Base-by-base conservation (phyloP, 306 rosid species). In the Gynostemma pentaphyllum region DNA sequence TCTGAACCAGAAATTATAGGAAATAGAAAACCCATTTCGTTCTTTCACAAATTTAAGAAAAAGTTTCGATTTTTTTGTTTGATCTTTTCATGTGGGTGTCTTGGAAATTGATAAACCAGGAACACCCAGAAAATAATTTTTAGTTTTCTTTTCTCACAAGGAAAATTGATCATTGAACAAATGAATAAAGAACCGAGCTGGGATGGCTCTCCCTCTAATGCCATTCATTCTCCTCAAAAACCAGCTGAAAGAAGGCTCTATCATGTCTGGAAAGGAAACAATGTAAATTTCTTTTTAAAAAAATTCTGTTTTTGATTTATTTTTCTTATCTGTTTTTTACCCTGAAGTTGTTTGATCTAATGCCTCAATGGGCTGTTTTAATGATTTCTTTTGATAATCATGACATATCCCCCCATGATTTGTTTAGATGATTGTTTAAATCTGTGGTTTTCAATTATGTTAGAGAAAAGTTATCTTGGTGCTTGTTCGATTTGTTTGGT, bases 231-330 rank as follows among this genome's bases (percentile, higher is more conserved):
- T 39, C 53, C 72, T 16, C 56, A 56, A 12, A 41, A 53, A 68
- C 72, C 63, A 9, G 21, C 61, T 32, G 41, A 39, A 13, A 34
- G 22, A 64, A 68, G 72, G 64, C 72, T 68, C 53, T 68, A 68
- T 15, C 72, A 53, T 39, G 72, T 53, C 45, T 68, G 72, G 72
- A 68, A 68, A 48, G 72, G 72, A 52, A 68, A 68, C 53, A 68
- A 68, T 26, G 72, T 68, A 53, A 24, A 29, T 50, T 53, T 44
- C 62, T 27, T 28, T 41, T n/a, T n/a, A n/a, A n/a, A n/a, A n/a
- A n/a, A n/a, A n/a, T n/a, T n/a, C n/a, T n/a, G n/a, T n/a, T n/a
- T n/a, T 6, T 39, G 12, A 39, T 53, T n/a, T 53, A 0, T 53
- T 28, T 51, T 14, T 1, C 3, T 15, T 2, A 53, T 36, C 37